phyloP scores from a whole-genome alignment of 208 protist species.

The Trypanosomatidae sp. region DNA sequence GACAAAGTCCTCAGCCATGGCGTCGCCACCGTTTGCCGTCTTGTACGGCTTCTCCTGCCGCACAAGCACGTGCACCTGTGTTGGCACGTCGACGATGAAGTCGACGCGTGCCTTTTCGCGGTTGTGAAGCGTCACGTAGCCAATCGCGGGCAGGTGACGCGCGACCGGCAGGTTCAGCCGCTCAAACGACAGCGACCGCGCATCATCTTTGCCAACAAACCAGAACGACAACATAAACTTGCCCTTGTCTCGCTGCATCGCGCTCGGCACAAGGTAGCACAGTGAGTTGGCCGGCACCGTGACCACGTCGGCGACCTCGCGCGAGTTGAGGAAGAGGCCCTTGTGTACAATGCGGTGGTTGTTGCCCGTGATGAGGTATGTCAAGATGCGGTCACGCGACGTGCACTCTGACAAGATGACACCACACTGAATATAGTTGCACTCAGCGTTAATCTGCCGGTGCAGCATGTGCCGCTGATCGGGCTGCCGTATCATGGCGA shows the following conservation, averaged over 20 bases:
- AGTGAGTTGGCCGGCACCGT: constrained; percentile 50
- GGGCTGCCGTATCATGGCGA: constrained; percentile 60
- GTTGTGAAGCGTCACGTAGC: constrained; percentile 36
- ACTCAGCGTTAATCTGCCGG: constrained; percentile 30
- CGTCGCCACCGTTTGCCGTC: constrained; percentile 26
- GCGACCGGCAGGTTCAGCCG: constrained; percentile 39
- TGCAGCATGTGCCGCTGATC: constrained; percentile 69
- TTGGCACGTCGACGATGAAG: constrained; percentile 57
- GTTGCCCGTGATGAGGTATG: constrained; percentile 66
- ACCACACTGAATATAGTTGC: constrained; percentile 64
- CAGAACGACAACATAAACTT: constrained; percentile 82
- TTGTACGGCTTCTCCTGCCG: constrained; percentile 59
- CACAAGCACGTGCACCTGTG: constrained; percentile 60
- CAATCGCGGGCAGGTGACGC: constrained; percentile 44
- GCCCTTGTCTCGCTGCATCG: constrained; percentile 45
- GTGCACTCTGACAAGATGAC: constrained; percentile 31
- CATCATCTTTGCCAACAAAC: constrained; percentile 25
- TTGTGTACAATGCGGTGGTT: constrained; percentile 64
- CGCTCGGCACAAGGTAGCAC: constrained; percentile 62
- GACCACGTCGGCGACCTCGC: constrained; percentile 53
- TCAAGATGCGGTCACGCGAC: constrained; percentile 27
- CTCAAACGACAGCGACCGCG: constrained; percentile 15
- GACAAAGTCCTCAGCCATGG: constrained; percentile 62
- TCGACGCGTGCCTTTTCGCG: constrained; percentile 51
- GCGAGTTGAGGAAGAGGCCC: constrained; percentile 35